Base-by-base conservation (phyloP, 305 asterid genomes). In the Withania somnifera region DNA sequence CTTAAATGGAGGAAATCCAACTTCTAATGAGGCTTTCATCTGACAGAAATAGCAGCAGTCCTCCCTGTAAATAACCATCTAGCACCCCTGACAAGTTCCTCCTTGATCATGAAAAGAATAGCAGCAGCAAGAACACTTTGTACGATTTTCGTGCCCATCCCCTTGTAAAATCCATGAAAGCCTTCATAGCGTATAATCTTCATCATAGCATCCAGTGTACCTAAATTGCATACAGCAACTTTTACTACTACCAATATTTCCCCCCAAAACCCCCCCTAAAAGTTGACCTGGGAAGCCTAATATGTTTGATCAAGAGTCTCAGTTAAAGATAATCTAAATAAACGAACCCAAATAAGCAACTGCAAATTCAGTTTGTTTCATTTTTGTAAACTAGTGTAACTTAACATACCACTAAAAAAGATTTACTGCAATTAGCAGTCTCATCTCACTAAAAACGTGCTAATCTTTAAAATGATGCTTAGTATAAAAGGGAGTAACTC, bases 91-190 rank as follows among this genome's bases (percentile, higher is more conserved):
- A 96, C 98, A 13, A 96, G 98, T 88, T 96, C 99, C 83, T 96
- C 99, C 89, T 96, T 96, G 5, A 96, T 93, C 99, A 93, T 94
- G 92, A 96, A 96, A 75, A 96, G 88, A 82, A 96, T 93, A 24
- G 99, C 99, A 63, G 97, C 99, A 20, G 98, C 99, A 76, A 96
- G 93, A 80, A 96, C 95, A 56, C 99, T 94, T 84, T 94, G 99
- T 8, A 93, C 95, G 4, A 96, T 92, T 87, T 96, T 96, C 8
- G 99, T 96, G 84, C 97, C 86, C 99, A 96, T 96, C 22, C 99
- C 99, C 82, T 92, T 91, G 96, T 90, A 97, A 83, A 92, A 94
- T 30, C 98, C 97, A 30, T 90, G 50, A 60, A 91, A 81, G 9
- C 99, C 99, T 87, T 97, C 98, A 11, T 97, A 87, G 2, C 81